A percentile compares a stretch with the other conserved stretches of the same genome.
Evolutionary conservation across 176 grass and related monocot genomes (phyloP).

Genomic region (Musa schizocarpa): DNA sequence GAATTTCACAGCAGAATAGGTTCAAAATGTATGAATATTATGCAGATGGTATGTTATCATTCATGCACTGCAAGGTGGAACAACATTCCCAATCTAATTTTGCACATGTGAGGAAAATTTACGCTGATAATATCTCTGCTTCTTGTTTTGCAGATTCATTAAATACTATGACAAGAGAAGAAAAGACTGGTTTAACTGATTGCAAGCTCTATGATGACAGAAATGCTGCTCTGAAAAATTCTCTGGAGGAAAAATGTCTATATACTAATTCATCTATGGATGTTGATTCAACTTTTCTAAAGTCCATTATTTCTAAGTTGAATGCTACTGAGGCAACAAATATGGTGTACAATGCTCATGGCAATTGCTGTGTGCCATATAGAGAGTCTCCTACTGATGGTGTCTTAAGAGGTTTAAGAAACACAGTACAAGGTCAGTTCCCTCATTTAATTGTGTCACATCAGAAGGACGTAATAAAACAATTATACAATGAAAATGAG

Average conservation of each 20-base stretch:
- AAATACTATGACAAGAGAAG: conserved; percentile 21
- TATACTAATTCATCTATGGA: conserved; percentile 22
- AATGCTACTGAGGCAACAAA: conserved; percentile 30
- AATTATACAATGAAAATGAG: conserved; percentile 30
- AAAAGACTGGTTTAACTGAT: conserved; percentile 40
- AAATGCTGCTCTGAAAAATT: conserved; percentile 24
- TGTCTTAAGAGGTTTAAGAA: conserved; percentile 19
- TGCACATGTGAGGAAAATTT: neutral
- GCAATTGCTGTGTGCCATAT: conserved; percentile 30
- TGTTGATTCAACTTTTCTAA: conserved; percentile 19
- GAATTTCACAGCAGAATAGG: conserved; percentile 16
- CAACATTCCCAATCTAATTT: neutral
- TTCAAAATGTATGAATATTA: conserved; percentile 19
- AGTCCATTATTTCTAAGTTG: conserved; percentile 24
- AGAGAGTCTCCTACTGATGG: conserved; percentile 11
- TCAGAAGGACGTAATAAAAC: conserved; percentile 20
- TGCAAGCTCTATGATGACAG: conserved; percentile 16
- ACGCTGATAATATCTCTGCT: neutral
- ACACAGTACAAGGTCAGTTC: conserved; percentile 19
- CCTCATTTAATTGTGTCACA: conserved; percentile 11
- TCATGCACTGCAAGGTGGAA: conserved; percentile 14
- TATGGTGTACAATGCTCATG: conserved; percentile 33
- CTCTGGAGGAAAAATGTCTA: conserved; percentile 28
- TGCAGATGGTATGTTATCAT: conserved; percentile 23
- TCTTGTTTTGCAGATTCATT: conserved; percentile 28